phyloP scores from a whole-genome alignment of 1,284 basidiomycete genomes.

The Tilletia indica region DNA sequence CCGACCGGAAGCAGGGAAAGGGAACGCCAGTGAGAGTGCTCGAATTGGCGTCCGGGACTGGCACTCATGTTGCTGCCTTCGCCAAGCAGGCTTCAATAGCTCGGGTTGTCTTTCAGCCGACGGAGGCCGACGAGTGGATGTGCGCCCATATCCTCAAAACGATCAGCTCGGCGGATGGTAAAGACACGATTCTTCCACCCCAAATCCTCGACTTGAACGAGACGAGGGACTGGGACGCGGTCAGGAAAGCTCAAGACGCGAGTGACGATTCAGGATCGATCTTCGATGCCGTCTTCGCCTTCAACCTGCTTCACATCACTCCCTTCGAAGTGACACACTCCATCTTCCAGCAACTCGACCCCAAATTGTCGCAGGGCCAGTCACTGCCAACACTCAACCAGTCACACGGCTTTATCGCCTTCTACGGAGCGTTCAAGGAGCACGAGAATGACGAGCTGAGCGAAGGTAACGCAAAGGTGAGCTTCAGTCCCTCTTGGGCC shows the following conservation, averaged over 20 bases:
- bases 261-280: not conserved
- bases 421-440: slow-evolving; percentile 43
- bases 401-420: slow-evolving; percentile 30
- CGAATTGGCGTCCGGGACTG: not conserved
- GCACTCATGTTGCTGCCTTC: slow-evolving; percentile 14
- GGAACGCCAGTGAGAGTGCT: not conserved
- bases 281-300: slow-evolving; percentile 32
- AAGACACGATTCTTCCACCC: slow-evolving; percentile 28
- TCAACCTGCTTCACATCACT: slow-evolving; percentile 35
- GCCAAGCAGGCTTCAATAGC: not conserved
- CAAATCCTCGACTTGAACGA: slow-evolving; percentile 29
- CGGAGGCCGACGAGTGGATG: slow-evolving; percentile 31
- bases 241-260: not conserved
- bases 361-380: not conserved
- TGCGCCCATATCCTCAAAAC: slow-evolving; percentile 24
- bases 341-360: slow-evolving; percentile 30
- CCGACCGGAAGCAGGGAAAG: not conserved
- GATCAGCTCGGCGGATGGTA: not conserved
- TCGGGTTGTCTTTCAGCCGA: slow-evolving; percentile 24
- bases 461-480: slow-evolving; percentile 30
- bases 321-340: slow-evolving; percentile 32
- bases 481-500: not conserved
- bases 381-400: slow-evolving; percentile 20
- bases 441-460: slow-evolving; percentile 25
- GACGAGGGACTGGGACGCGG: slow-evolving; percentile 32